Evolutionary conservation across 192 early-diverging fungal species (phyloP).

Genomic region (Entomortierella lignicola): DNA sequence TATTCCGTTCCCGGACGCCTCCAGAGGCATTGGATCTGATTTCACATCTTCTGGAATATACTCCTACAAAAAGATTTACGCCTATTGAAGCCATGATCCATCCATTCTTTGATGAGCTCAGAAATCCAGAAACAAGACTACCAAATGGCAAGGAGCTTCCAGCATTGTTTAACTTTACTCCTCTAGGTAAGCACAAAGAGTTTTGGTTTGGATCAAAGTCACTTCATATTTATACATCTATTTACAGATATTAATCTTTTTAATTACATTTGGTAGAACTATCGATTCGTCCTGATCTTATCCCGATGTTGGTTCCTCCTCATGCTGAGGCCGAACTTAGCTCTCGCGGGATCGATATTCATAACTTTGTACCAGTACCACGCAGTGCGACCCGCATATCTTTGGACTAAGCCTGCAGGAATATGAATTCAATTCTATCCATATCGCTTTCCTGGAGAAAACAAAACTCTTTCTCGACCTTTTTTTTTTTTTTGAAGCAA

Average conservation of each 20-base stretch:
- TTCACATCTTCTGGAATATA: conserved; percentile 90
- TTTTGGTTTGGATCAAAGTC: no score
- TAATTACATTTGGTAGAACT: no score
- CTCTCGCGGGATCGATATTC: conserved; percentile 80
- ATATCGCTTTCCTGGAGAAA: not conserved
- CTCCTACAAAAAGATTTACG: conserved; percentile 81
- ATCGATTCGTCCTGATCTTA: conserved; percentile 87
- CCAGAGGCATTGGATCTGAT: conserved; percentile 92
- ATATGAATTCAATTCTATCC: not conserved
- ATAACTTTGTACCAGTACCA: conserved; percentile 75
- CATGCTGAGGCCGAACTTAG: conserved; percentile 75
- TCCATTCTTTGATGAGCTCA: conserved; percentile 98
- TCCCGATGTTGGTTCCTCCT: conserved; percentile 81
- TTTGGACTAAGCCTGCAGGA: conserved; percentile 53
- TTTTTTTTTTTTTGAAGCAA: no score
- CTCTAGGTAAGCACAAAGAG: conserved; percentile 70
- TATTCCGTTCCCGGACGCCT: conserved; percentile 86
- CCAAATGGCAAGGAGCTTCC: conserved; percentile 88
- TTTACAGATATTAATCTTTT: no score
- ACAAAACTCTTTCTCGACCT: not conserved
- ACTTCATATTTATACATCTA: no score
- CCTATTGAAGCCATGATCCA: conserved; percentile 93
- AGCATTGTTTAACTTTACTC: conserved; percentile 91
- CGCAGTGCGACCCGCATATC: conserved; percentile 55
- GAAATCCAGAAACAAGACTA: conserved; percentile 84